These are phyloP conservation scores for Oxyria digyna DNA, from an alignment of 148 eudicot genomes.

Conservation along the genomic window DNA sequence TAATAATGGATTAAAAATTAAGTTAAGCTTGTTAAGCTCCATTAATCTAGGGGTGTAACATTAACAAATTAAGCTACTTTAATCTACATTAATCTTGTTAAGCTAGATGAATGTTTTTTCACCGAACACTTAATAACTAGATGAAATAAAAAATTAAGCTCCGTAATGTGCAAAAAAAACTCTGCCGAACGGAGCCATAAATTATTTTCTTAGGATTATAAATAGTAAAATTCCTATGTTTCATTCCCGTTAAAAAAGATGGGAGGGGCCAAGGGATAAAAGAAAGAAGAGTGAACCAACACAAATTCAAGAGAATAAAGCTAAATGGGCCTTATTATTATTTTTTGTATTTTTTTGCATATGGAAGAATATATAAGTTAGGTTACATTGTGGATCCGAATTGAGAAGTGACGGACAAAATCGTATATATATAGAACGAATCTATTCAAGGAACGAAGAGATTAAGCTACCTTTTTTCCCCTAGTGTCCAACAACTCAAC, in stretches of 20 bases:
- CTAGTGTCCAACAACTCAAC: neutral
- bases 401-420: neutral
- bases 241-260: neutral
- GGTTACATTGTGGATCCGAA: neutral
- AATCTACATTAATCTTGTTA: too few species aligned
- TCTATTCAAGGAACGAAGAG: neutral
- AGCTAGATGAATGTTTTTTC: too few species aligned
- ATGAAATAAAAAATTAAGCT: too few species aligned
- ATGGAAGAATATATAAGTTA: conserved; percentile 5
- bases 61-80: too few species aligned
- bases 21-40: too few species aligned
- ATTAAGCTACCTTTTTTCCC: neutral
- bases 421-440: neutral
- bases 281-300: neutral
- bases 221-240: neutral
- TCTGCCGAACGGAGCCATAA: too few species aligned
- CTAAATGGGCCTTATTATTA: neutral
- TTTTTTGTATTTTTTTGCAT: neutral
- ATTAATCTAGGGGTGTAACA: too few species aligned
- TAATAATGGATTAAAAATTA: too few species aligned
- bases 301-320: neutral
- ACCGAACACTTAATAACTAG: too few species aligned
- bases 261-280: conserved; percentile 5
- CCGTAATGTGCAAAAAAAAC: too few species aligned
- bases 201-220: neutral